Percentiles rank a stretch among this genome's conserved stretches.
Evolutionary conservation across 345 rosid species (phyloP).

Genomic region (Turritis glabra): DNA sequence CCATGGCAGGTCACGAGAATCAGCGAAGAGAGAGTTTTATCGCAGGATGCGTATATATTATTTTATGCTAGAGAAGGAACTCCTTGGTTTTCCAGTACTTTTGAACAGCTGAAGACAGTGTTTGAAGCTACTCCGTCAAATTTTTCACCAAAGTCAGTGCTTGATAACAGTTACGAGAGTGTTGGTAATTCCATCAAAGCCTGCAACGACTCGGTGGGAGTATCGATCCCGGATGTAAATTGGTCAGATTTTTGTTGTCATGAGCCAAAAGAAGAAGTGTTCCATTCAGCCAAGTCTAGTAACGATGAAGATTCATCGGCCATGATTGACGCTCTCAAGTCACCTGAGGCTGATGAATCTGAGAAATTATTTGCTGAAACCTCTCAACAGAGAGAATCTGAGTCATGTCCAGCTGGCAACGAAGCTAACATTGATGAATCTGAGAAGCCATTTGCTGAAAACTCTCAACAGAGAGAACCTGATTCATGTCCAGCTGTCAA

Average conservation of each 20-base stretch:
- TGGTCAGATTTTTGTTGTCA: constrained; percentile 17
- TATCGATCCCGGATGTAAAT: neutral
- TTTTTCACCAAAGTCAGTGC: constrained; percentile 77
- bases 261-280: constrained; percentile 32
- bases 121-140: constrained; percentile 30
- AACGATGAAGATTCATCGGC: constrained; percentile 26
- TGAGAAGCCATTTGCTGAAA: constrained; percentile 22
- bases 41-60: constrained; percentile 73
- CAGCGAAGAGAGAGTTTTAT: constrained; percentile 57
- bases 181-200: constrained; percentile 14
- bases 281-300: neutral
- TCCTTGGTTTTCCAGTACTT: constrained; percentile 75
- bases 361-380: constrained; percentile 25
- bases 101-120: constrained; percentile 44
- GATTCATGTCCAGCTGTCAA: constrained; percentile 11
- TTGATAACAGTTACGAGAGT: constrained; percentile 28
- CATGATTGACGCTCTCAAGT: constrained; percentile 33
- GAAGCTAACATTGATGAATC: neutral
- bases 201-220: constrained; percentile 27
- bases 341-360: constrained; percentile 23
- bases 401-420: constrained; percentile 14
- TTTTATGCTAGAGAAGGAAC: constrained; percentile 76
- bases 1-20: constrained; percentile 55
- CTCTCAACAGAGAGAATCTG: constrained; percentile 11
- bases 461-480: constrained; percentile 17